phyloP scores from a whole-genome alignment of 2,329 filamentous ascomycete species.

The Monilinia fructicola region DNA sequence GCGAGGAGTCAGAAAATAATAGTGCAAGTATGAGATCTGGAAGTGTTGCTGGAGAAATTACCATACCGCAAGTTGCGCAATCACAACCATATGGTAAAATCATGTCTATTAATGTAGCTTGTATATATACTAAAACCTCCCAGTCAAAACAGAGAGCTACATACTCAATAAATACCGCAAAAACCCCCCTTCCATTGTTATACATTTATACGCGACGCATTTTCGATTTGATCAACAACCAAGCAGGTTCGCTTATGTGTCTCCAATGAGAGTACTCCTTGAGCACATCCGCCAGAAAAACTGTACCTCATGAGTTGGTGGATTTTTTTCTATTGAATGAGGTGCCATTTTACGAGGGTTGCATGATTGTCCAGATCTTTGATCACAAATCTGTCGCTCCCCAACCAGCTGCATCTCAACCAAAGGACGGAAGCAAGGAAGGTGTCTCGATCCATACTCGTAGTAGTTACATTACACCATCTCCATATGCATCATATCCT shows the following conservation, averaged over 20 bases:
- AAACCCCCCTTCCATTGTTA: conserved; percentile 74
- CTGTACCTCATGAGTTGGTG: conserved; percentile 85
- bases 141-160: conserved; percentile 72
- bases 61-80: conserved; percentile 44
- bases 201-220: conserved; percentile 82
- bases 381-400: conserved; percentile 72
- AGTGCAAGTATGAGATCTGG: conserved; percentile 52
- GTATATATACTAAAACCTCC: conserved; percentile 1
- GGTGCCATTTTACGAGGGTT: conserved; percentile 88
- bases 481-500: conserved; percentile 76
- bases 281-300: conserved; percentile 74
- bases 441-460: conserved; percentile 90
- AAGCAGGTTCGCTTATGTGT: conserved; percentile 87
- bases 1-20: conserved; percentile 49
- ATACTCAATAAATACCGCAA: conserved; percentile 79
- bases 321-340: conserved; percentile 63
- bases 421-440: conserved; percentile 58
- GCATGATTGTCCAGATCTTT: conserved; percentile 90
- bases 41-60: conserved; percentile 48
- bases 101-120: conserved; percentile 34
- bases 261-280: conserved; percentile 78
- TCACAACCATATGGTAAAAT: conserved; percentile 54
- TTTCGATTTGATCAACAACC: conserved; percentile 86
- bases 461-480: conserved; percentile 86
- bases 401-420: conserved; percentile 58